A percentile compares a stretch with the other conserved stretches of the same genome.
Conservation (phyloP, 1,139 yeast genomes). For the Yamadazyma blattariae region DNA sequence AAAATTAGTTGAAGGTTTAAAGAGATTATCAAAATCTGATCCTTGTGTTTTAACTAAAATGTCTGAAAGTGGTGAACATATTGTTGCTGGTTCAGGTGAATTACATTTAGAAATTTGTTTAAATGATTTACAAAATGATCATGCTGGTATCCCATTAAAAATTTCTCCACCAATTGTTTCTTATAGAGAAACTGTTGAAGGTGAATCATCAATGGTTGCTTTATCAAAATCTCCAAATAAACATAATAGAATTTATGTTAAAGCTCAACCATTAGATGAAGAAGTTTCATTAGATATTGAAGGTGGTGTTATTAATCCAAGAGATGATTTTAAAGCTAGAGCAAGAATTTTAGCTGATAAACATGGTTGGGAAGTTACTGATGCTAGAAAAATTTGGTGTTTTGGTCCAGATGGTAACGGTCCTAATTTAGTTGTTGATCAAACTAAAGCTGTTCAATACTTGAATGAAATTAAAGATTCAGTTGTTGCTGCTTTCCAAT, state of each 20-base stretch:
- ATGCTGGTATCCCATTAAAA: constrained; percentile 99
- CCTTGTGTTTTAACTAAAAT: constrained; percentile 93
- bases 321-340: constrained; percentile 99
- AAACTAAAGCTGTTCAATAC: constrained; percentile 99
- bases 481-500: constrained; percentile 99
- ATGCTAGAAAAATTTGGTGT: constrained; percentile 99
- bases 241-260: constrained; percentile 99
- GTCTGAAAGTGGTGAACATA: constrained; percentile 97
- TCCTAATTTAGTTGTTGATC: constrained; percentile 98
- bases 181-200: constrained; percentile 97
- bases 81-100: constrained; percentile 99
- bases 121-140: constrained; percentile 94
- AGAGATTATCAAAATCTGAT: constrained; percentile 99
- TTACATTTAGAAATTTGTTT: constrained; percentile 98
- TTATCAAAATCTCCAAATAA: constrained; percentile 99
- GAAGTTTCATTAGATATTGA: constrained; percentile 93
- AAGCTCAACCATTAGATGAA: constrained; percentile 95
- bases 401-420: constrained; percentile 99
- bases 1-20: constrained; percentile 99
- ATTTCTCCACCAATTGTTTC: constrained; percentile 97
- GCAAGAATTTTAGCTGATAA: constrained; percentile 99
- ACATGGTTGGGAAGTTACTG: constrained; percentile 99
- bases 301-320: constrained; percentile 85
- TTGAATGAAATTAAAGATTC: constrained; percentile 99
- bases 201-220: constrained; percentile 92